Base-by-base conservation (phyloP, 2,329 filamentous ascomycete genomes). In the Simplicillium sp. region DNA sequence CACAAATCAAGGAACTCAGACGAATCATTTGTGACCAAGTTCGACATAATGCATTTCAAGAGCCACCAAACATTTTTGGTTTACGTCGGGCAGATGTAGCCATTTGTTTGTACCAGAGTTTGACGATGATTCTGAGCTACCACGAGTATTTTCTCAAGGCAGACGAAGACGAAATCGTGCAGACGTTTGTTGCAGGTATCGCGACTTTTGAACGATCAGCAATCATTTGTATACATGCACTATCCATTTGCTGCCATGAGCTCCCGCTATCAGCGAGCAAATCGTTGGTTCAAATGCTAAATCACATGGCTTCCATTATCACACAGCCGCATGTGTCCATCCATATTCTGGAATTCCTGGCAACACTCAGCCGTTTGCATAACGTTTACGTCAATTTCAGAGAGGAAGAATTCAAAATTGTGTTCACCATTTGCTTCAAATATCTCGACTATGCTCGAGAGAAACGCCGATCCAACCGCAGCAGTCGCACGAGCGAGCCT, bases 291-390 rank as follows among this genome's bases (percentile, higher is more conserved):
- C 84, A 80, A 36, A 87, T 97, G 49, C 71, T 98, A 41, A 84
- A 89, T 53, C 90, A 87, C 57, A 94, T 98, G 86, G 84, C 89
- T 1, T 87, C 89, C 51, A 94, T 96, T 54, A 94, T 98, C 54
- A 97, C 92, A 1, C 89, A 95, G 53, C 82, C 87, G 7, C 80
- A 89, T 42, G 84, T 96, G 29, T 88, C 90, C 9, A 84, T 96
- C 46, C 92, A 98, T 55, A 94, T 98, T 45, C 70, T 98, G 38
- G 92, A 98, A 55, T 97, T 98, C 54, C 68, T 98, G n/a, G 85
- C 87, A 9, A 83, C 87, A 38, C 73, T 98, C 20, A 88, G 89
- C 40, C 82, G 90, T 29, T 68, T 96, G 43, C 87, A 86, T 9
- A 77, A 87, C 45, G 73, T 96, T 2, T 94, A 89, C 55, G 80